Conservation (phyloP, 1,139 yeast species). For the Kazachstania sp. region DNA sequence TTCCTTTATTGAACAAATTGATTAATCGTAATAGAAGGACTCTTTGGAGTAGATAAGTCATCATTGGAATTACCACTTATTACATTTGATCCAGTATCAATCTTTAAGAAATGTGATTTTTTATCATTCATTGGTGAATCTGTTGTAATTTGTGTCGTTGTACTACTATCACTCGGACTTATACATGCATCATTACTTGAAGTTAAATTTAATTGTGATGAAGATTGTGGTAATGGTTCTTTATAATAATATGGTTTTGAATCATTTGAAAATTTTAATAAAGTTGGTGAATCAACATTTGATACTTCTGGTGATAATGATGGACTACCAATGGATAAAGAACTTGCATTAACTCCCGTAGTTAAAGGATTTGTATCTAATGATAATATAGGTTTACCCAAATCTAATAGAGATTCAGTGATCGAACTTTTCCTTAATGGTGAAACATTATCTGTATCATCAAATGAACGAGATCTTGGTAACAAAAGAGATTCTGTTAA, state of each 20-base stretch:
- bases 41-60: slow-evolving; percentile 10
- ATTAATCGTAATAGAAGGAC: slow-evolving; percentile 20
- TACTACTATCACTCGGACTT: slow-evolving; percentile 3
- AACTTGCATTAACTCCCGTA: slow-evolving; percentile 15
- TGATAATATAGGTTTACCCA: slow-evolving; percentile 18
- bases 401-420: background rate
- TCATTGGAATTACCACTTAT: background rate
- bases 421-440: background rate
- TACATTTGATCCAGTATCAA: background rate
- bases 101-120: background rate
- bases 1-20: slow-evolving; percentile 5
- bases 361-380: slow-evolving; percentile 21
- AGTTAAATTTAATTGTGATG: background rate
- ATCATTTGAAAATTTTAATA: slow-evolving; percentile 21
- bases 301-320: slow-evolving; percentile 24
- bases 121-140: background rate
- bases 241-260: slow-evolving; percentile 22
- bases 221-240: slow-evolving; percentile 25
- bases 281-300: slow-evolving; percentile 25
- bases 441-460: slow-evolving; percentile 4
- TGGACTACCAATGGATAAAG: slow-evolving; percentile 20
- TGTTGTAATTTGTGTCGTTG: background rate
- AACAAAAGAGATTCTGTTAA: slow-evolving; percentile 25
- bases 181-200: background rate
- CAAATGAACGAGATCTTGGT: slow-evolving; percentile 18